Percentiles rank a stretch among this genome's conserved stretches.
Evolutionary conservation across 495 filamentous ascomycete species (phyloP).

Genomic region (Lophiotrema nucula): DNA sequence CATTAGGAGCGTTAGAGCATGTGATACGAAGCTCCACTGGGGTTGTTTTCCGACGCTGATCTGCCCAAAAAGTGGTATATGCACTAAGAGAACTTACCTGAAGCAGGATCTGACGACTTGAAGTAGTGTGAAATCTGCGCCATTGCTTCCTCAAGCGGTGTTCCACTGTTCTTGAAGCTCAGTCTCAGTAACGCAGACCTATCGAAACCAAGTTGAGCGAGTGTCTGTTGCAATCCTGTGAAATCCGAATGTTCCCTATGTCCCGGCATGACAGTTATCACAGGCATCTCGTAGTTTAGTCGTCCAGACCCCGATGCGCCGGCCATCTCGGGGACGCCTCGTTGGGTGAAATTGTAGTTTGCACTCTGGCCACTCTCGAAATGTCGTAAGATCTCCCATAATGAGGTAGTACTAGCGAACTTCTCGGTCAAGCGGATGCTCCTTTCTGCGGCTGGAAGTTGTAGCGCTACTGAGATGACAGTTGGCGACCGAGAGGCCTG

Average conservation of each 20-base stretch:
- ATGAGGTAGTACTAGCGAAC: slow-evolving; percentile 74
- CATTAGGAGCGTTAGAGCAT: too few species aligned
- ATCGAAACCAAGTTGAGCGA: slow-evolving; percentile 84
- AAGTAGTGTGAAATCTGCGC: slow-evolving; percentile 73
- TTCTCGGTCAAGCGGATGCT: slow-evolving; percentile 73
- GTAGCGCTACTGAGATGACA: slow-evolving; percentile 79
- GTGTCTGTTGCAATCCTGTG: slow-evolving; percentile 78
- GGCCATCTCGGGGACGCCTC: slow-evolving; percentile 61
- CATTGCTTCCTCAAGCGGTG: slow-evolving; percentile 84
- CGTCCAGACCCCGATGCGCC: slow-evolving; percentile 61
- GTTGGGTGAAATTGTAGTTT: slow-evolving; percentile 64
- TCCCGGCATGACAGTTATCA: slow-evolving; percentile 70
- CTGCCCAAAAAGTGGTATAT: too few species aligned
- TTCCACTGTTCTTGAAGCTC: slow-evolving; percentile 69
- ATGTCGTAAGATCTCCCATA: slow-evolving; percentile 85
- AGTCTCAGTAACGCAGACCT: slow-evolving; percentile 73
- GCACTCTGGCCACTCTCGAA: slow-evolving; percentile 71
- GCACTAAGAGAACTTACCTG: too few species aligned
- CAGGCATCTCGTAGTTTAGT: slow-evolving; percentile 81
- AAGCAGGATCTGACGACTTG: slow-evolving; percentile 34
- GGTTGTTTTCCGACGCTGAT: too few species aligned
- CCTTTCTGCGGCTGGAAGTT: slow-evolving; percentile 68
- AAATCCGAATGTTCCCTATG: slow-evolving; percentile 68
- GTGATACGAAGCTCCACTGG: too few species aligned
- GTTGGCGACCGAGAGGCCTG: slow-evolving; percentile 76